phyloP scores from a whole-genome alignment of 1,284 basidiomycete species.

The Neonothopanus nambi region DNA sequence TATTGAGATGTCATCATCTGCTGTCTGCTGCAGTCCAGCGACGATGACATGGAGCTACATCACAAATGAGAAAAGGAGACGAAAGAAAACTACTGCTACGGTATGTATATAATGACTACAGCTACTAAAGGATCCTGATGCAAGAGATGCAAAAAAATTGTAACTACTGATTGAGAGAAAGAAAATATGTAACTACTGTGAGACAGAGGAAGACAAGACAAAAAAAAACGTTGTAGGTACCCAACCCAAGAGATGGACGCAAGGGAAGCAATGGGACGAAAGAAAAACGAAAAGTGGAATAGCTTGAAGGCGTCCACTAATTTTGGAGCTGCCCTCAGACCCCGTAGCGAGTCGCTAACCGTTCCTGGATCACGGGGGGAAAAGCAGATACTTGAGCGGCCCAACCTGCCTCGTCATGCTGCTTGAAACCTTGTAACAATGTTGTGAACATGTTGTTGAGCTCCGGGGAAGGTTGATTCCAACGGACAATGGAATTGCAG shows the following conservation, averaged over 20 bases:
- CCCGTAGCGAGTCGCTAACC: constrained; percentile 73
- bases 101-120: constrained; percentile 17
- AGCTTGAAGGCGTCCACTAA: constrained; percentile 15
- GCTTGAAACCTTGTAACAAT: constrained; percentile 82
- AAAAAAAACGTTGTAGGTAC: constrained; percentile 22
- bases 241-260: constrained; percentile 11
- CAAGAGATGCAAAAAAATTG: constrained; percentile 16
- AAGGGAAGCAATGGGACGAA: constrained; percentile 19
- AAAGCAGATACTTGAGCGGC: constrained; percentile 73
- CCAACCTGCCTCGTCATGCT: constrained; percentile 81
- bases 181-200: constrained; percentile 6
- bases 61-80: constrained; percentile 14
- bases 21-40: constrained; percentile 17
- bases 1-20: too few species aligned
- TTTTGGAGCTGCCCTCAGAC: constrained; percentile 44
- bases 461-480: constrained; percentile 87
- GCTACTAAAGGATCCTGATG: constrained; percentile 21
- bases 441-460: constrained; percentile 90
- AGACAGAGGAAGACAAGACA: constrained; percentile 16
- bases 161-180: too few species aligned
- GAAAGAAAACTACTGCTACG: constrained; percentile 18
- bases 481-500: constrained; percentile 95
- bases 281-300: constrained; percentile 18
- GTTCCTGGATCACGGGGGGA: constrained; percentile 78
- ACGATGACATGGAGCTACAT: constrained; percentile 4